Base-by-base conservation (phyloP, 768 basidiomycete species). In the Rickenella mellea region DNA sequence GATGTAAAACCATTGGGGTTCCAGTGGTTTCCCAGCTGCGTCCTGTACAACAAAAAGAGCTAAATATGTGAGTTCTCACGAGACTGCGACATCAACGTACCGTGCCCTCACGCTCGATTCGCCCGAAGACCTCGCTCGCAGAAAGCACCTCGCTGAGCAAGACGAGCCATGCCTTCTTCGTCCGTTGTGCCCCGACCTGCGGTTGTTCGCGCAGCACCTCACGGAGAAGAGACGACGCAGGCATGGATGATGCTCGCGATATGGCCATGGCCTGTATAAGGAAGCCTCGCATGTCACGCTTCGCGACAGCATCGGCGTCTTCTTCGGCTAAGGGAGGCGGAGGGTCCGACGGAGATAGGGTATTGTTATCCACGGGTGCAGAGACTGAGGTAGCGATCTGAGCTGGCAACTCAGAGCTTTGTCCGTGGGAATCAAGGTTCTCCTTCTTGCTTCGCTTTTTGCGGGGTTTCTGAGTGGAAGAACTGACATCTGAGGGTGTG, bases 1-100 rank as follows among this genome's bases (percentile, higher is more conserved):
- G 5, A 82, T 73, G 52, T 87, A 87, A 57, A 83, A 87, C 80
- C 80, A 87, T 53, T 78, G 71, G 15, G 73, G 70, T 52, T 79
- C 79, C 44, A 79, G 54, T 28, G 72, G 66, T 0, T 65, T 58
- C 40, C 71, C 70, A 14, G 66, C 60, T 40, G 74, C 65, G 49
- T 73, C 71, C 70, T 78, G 57, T 1, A 19, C 3, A n/a, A 24
- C 6, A 35, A 22, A 1, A 44, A 20, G n/a, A 19, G 19, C 11
- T 15, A 15, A 41, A 10, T 32, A 6, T 21, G 46, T 52, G 45
- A 48, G 35, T 27, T 21, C 22, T 9, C 14, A 33, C 4, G 10
- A 9, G 33, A 10, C 3, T 22, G 24, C 10, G 17, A 36, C 41
- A 46, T 17, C 35, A 17, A 62, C 69, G 20, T 39, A 76, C 77